Conservation (phyloP, 208 protist genomes). For the Balamuthia mandrillaris region DNA sequence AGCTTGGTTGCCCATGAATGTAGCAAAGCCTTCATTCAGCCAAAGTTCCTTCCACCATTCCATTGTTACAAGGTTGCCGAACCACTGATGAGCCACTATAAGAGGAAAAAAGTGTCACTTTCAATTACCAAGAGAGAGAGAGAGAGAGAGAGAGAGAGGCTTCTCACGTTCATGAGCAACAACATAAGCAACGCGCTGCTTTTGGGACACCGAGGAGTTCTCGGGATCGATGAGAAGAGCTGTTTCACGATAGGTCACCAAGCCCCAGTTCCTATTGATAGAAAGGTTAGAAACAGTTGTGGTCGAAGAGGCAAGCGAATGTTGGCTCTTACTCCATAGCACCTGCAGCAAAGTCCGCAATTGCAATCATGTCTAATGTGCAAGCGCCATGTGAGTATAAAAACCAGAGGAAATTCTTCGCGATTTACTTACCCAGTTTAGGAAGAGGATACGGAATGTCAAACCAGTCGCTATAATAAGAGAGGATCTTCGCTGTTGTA, state of each 20-base stretch:
- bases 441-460: conserved; percentile 71
- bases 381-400: conserved; percentile 72
- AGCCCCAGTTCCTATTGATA: conserved; percentile 91
- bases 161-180: conserved; percentile 67
- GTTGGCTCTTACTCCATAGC: conserved; percentile 84
- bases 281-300: conserved; percentile 88
- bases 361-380: conserved; percentile 52
- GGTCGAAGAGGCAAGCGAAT: conserved; percentile 77
- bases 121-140: background rate
- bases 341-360: conserved; percentile 38
- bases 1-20: conserved; percentile 30
- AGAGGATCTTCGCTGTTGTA: background rate
- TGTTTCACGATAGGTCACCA: conserved; percentile 90
- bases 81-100: conserved; percentile 91
- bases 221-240: conserved; percentile 63
- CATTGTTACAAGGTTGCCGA: conserved; percentile 97
- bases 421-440: conserved; percentile 38
- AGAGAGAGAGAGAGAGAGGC: background rate
- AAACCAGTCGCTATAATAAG: conserved; percentile 16
- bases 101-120: conserved; percentile 43
- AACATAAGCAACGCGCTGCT: conserved; percentile 40
- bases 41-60: conserved; percentile 95
- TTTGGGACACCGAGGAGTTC: background rate
- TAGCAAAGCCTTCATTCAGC: conserved; percentile 89
- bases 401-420: background rate